Evolutionary conservation across 768 basidiomycete genomes (phyloP), one percentile per base, ranked within the genome.

Genomic region (Hysterangium stoloniferum): DNA sequence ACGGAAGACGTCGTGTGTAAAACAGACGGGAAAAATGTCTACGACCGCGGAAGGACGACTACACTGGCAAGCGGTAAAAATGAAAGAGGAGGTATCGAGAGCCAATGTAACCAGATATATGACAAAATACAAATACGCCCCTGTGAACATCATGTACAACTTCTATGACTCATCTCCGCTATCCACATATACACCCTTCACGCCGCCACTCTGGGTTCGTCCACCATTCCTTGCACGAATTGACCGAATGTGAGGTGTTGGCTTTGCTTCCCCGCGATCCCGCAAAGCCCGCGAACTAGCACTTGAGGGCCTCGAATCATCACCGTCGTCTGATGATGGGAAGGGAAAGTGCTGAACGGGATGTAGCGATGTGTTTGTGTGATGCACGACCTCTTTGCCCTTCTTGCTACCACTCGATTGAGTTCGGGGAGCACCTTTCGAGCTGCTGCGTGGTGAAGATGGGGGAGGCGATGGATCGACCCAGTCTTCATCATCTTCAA

Each of bases 201-300:
- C 84, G n/a, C 87, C 87, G 1, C 86, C 86, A 59, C 86, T 90
- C 68, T 87, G 84, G 54, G 87, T 90, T 57, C 86, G 71, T 33
- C 87, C 87, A 2, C 87, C 86, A 64, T 89, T 84, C 52, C 85
- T 72, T 42, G 81, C 87, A 35, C 83, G 76, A 24, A 80, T 76
- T 3, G 75, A 80, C 60, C 85, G 81, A 84, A 88, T 85, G 67
- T 83, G 71, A 52, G 66, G 70, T 55, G 67, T 59, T 29, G 63
- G 62, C 59, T 20, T 40, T 13, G 19, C 17, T 31, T 48, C 50
- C 22, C 38, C 43, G 28, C 45, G 45, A 31, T 42, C 32, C 9
- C 40, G 13, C 46, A 15, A 42, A 53, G 45, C 38, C 52, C 52
- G 52, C 33, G 32, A 45, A 31, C 29, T 19, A 11, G 11, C 22